These are phyloP conservation scores for Gaultheria prostrata DNA, from an alignment of 148 eudicot species.

Conservation along the genomic window DNA sequence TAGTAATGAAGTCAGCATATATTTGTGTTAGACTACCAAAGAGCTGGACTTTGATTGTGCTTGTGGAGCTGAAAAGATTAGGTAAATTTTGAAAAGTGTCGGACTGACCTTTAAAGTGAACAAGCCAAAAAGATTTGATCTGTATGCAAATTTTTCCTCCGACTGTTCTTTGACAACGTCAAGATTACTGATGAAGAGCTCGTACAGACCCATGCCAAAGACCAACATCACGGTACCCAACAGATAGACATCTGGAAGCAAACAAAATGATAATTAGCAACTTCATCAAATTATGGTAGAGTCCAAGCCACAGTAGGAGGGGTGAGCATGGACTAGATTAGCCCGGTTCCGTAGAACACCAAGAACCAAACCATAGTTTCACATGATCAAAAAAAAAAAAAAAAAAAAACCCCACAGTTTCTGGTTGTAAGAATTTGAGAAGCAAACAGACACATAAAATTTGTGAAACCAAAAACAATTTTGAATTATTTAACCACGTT, in stretches of 20 bases:
- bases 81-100: background rate
- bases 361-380: background rate
- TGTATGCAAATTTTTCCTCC: slow-evolving; percentile 27
- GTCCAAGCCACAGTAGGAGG: background rate
- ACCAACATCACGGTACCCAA: slow-evolving; percentile 98
- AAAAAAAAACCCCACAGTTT: background rate
- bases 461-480: background rate
- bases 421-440: background rate
- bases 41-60: background rate
- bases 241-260: slow-evolving; percentile 69
- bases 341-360: background rate
- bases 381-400: no score
- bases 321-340: background rate
- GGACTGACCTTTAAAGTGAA: slow-evolving; percentile 64
- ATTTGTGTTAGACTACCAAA: background rate
- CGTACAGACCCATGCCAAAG: slow-evolving; percentile 97
- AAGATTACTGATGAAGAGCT: slow-evolving; percentile 89
- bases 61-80: background rate
- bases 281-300: background rate
- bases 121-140: slow-evolving; percentile 81
- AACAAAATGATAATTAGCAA: slow-evolving; percentile 14
- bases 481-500: background rate
- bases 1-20: background rate
- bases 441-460: background rate
- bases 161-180: slow-evolving; percentile 52